Percentiles rank a stretch among this genome's conserved stretches.
These are phyloP conservation scores for Lagenaria siceraria DNA, from an alignment of 306 rosid species.

Conservation along the genomic window DNA sequence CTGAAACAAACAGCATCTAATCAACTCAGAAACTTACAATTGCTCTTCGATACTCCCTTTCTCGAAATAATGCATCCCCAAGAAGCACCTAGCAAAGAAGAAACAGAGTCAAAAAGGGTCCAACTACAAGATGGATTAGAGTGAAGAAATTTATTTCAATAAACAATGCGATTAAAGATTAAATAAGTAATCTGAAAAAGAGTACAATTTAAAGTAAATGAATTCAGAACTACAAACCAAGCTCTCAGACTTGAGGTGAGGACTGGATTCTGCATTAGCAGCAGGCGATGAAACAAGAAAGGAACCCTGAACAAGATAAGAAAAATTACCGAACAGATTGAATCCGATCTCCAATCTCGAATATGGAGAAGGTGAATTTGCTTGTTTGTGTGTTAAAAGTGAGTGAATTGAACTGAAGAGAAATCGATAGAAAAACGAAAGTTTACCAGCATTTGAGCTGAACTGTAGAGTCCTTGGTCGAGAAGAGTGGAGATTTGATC, in stretches of 20 bases:
- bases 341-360: neutral
- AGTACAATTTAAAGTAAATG: neutral
- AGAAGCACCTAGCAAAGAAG: slow-evolving; percentile 49
- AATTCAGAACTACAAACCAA: slow-evolving; percentile 38
- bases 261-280: slow-evolving; percentile 59
- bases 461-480: slow-evolving; percentile 79
- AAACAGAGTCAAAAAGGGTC: neutral
- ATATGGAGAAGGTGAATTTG: neutral
- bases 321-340: neutral
- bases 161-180: neutral
- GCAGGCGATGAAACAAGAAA: slow-evolving; percentile 96
- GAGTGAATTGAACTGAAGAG: neutral
- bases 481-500: slow-evolving; percentile 80
- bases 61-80: slow-evolving; percentile 68
- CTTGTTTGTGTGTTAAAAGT: neutral
- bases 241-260: slow-evolving; percentile 80
- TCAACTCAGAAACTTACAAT: slow-evolving; percentile 40
- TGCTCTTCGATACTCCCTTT: slow-evolving; percentile 81
- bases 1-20: neutral
- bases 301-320: slow-evolving; percentile 36
- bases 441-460: slow-evolving; percentile 91
- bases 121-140: neutral
- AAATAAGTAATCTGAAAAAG: neutral
- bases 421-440: neutral
- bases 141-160: neutral